Percentiles rank a stretch among this genome's conserved stretches.
phyloP scores from a whole-genome alignment of 139 green algal species.

The Astrephomene gubernaculifera region DNA sequence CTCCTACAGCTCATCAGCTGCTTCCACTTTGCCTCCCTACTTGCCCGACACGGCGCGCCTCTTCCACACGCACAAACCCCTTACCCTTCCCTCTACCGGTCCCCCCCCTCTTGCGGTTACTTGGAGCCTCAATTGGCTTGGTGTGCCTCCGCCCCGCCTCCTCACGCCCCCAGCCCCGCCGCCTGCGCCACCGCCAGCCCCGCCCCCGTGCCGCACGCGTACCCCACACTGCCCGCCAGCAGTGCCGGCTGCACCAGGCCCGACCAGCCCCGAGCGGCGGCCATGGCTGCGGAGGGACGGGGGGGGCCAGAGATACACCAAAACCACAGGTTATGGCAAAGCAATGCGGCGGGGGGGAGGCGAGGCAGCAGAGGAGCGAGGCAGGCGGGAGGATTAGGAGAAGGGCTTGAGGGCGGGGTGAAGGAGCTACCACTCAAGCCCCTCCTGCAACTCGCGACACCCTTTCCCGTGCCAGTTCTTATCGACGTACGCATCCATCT shows the following conservation, averaged over 20 bases:
- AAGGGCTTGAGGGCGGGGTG: too few relatives aligned
- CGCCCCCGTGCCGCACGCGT: background rate
- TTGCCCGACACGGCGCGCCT: too few relatives aligned
- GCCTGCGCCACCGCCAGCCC: conserved; percentile 3
- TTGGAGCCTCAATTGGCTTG: too few relatives aligned
- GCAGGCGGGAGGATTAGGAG: background rate
- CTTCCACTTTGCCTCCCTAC: too few relatives aligned
- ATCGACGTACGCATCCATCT: background rate
- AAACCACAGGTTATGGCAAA: background rate
- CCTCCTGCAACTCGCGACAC: background rate
- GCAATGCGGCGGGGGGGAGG: background rate
- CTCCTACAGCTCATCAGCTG: too few relatives aligned
- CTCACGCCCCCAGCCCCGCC: too few relatives aligned
- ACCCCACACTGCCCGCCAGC: conserved; percentile 49
- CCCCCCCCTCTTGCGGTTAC: too few relatives aligned
- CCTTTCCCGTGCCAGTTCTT: background rate
- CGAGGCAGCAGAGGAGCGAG: background rate
- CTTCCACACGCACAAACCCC: too few relatives aligned
- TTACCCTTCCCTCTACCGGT: too few relatives aligned
- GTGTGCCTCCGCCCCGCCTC: too few relatives aligned
- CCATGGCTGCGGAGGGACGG: conserved; percentile 68
- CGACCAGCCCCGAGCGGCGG: conserved; percentile 70
- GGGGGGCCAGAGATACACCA: background rate
- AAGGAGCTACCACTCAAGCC: background rate
- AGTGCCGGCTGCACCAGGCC: conserved; percentile 79